Evolutionary conservation across 1,284 basidiomycete genomes (phyloP).

Genomic region (Austroboletus novae-zelandiae): DNA sequence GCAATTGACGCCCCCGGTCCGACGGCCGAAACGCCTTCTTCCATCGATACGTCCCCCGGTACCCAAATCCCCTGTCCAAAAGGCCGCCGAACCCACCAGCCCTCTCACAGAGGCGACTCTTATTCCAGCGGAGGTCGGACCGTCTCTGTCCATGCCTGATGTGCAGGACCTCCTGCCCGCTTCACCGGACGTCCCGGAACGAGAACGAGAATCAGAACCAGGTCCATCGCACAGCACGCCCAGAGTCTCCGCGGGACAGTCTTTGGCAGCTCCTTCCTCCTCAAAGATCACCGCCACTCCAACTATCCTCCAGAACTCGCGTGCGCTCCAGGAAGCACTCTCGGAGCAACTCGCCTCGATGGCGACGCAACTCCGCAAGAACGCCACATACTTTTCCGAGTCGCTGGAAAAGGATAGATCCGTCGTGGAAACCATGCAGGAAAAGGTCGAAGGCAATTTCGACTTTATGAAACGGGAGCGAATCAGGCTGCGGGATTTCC

Average conservation of each 20-base stretch:
- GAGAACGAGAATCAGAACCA: neutral
- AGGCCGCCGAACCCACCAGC: neutral
- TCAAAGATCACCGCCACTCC: slow-evolving; percentile 40
- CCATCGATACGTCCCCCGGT: slow-evolving; percentile 33
- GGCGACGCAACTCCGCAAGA: slow-evolving; percentile 74
- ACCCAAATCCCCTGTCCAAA: slow-evolving; percentile 5
- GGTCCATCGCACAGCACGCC: slow-evolving; percentile 16
- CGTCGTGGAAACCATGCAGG: slow-evolving; percentile 56
- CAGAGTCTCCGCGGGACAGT: slow-evolving; percentile 22
- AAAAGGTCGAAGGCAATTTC: slow-evolving; percentile 69
- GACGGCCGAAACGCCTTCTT: slow-evolving; percentile 39
- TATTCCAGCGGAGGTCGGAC: slow-evolving; percentile 20
- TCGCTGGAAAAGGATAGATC: slow-evolving; percentile 64
- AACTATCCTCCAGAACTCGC: slow-evolving; percentile 54
- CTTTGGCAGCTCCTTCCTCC: slow-evolving; percentile 29
- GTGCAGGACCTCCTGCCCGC: slow-evolving; percentile 21
- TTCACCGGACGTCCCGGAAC: slow-evolving; percentile 5
- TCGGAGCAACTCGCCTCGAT: slow-evolving; percentile 72
- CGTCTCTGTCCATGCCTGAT: slow-evolving; percentile 4
- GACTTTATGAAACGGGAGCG: slow-evolving; percentile 69
- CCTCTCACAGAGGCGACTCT: slow-evolving; percentile 24
- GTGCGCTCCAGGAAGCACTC: slow-evolving; percentile 66
- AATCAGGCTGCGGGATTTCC: slow-evolving; percentile 59
- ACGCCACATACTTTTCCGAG: slow-evolving; percentile 67
- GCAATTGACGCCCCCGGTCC: slow-evolving; percentile 36